Evolutionary conservation across 768 basidiomycete species (phyloP).

Genomic region (Tylopilus sp.): DNA sequence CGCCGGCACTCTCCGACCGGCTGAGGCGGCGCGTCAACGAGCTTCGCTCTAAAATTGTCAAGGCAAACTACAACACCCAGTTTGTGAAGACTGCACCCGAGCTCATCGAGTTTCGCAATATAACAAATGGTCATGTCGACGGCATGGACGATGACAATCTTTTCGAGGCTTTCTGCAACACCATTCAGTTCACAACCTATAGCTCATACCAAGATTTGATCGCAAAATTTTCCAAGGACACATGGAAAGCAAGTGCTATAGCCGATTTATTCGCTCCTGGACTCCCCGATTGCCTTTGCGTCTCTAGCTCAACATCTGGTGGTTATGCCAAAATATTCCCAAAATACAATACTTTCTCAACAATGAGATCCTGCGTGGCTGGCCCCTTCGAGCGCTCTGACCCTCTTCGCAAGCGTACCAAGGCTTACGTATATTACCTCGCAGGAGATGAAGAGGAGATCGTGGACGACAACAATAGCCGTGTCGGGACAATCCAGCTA

Average conservation of each 20-base stretch:
- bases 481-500: background rate
- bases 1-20: background rate
- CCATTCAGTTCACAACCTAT: constrained; percentile 14
- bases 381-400: background rate
- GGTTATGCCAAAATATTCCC: constrained; percentile 10
- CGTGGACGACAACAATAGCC: background rate
- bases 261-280: constrained; percentile 15
- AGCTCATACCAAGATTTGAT: constrained; percentile 12
- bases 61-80: background rate
- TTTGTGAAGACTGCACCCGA: background rate
- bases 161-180: constrained; percentile 4
- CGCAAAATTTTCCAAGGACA: constrained; percentile 2
- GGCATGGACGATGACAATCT: background rate
- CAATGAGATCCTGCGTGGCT: background rate
- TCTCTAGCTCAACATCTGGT: constrained; percentile 16
- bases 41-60: background rate
- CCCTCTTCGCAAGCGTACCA: background rate
- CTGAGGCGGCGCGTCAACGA: background rate
- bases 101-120: background rate
- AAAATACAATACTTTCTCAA: constrained; percentile 3
- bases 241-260: background rate
- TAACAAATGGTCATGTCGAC: background rate
- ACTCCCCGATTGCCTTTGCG: constrained; percentile 12
- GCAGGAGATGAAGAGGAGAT: background rate
- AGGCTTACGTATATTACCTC: background rate